Conservation (phyloP, 768 basidiomycete genomes). For the Obba rivulosa region DNA sequence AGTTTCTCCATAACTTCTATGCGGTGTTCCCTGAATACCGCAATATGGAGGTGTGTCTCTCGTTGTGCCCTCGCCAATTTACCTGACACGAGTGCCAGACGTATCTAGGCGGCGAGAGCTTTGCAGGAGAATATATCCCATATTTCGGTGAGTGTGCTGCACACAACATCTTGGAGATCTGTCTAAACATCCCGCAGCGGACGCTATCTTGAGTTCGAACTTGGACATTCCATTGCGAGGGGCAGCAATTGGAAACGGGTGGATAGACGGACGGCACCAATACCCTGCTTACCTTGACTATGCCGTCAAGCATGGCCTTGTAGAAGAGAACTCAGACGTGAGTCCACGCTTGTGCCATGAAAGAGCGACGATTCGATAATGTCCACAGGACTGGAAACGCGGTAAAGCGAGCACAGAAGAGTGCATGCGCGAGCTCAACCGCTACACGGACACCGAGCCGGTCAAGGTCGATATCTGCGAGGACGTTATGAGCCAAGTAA, state of each 20-base stretch:
- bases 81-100: constrained; percentile 48
- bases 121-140: constrained; percentile 96
- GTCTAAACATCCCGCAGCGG: constrained; percentile 42
- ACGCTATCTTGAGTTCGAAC: constrained; percentile 62
- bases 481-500: constrained; percentile 43
- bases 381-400: constrained; percentile 50
- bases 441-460: constrained; percentile 41
- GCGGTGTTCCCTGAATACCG: constrained; percentile 84
- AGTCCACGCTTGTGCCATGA: constrained; percentile 8
- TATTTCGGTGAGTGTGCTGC: constrained; percentile 66
- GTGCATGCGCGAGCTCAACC: constrained; percentile 49
- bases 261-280: constrained; percentile 88
- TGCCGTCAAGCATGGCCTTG: constrained; percentile 69
- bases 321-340: constrained; percentile 70
- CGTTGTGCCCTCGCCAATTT: background rate
- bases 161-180: too few species aligned
- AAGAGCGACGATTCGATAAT: background rate
- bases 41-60: constrained; percentile 64
- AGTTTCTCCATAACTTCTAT: constrained; percentile 88
- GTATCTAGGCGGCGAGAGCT: constrained; percentile 94
- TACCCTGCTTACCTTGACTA: constrained; percentile 90
- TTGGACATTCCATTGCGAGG: constrained; percentile 67
- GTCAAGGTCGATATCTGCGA: constrained; percentile 57
- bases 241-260: constrained; percentile 92
- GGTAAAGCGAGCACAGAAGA: constrained; percentile 51